Percentiles rank a stretch among this genome's conserved stretches.
phyloP scores from a whole-genome alignment of 768 basidiomycete species.

The Nevesoporus exiguus region DNA sequence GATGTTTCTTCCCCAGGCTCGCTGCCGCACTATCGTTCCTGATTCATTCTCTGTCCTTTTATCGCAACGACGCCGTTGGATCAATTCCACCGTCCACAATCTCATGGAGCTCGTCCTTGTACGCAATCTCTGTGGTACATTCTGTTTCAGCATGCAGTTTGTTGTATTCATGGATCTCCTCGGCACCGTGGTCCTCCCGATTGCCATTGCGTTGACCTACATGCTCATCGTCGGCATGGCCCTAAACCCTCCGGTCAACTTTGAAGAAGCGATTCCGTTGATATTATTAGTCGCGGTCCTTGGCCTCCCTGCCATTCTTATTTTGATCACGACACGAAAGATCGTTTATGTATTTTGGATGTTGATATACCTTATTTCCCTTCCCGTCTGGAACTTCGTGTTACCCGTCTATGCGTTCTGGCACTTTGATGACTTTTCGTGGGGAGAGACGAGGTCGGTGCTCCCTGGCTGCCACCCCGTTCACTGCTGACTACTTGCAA shows the following conservation, averaged over 20 bases:
- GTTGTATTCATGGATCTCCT: constrained; percentile 97
- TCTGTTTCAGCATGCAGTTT: constrained; percentile 99
- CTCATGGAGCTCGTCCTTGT: constrained; percentile 98
- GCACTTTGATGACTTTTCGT: constrained; percentile 99
- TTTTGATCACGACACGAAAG: constrained; percentile 91
- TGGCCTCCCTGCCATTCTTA: constrained; percentile 89
- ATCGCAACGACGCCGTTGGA: constrained; percentile 98
- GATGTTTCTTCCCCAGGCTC: constrained; percentile 97
- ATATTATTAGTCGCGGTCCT: constrained; percentile 87
- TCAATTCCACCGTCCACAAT: constrained; percentile 99
- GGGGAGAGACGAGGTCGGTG: constrained; percentile 94
- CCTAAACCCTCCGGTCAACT: constrained; percentile 74
- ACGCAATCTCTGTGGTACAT: constrained; percentile 95
- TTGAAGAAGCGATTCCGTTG: constrained; percentile 92
- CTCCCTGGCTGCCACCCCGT: neutral
- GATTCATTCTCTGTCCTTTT: constrained; percentile 91
- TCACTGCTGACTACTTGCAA: constrained; percentile 10
- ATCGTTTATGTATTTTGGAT: constrained; percentile 98
- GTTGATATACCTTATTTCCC: constrained; percentile 86
- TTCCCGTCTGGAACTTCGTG: constrained; percentile 96
- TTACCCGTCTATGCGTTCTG: constrained; percentile 96
- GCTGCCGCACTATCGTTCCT: constrained; percentile 92
- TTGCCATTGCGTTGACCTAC: constrained; percentile 90
- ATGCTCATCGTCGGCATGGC: constrained; percentile 80
- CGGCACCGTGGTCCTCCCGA: constrained; percentile 88